phyloP scores from a whole-genome alignment of 129 eudicot genomes.

The Solidago caesia region DNA sequence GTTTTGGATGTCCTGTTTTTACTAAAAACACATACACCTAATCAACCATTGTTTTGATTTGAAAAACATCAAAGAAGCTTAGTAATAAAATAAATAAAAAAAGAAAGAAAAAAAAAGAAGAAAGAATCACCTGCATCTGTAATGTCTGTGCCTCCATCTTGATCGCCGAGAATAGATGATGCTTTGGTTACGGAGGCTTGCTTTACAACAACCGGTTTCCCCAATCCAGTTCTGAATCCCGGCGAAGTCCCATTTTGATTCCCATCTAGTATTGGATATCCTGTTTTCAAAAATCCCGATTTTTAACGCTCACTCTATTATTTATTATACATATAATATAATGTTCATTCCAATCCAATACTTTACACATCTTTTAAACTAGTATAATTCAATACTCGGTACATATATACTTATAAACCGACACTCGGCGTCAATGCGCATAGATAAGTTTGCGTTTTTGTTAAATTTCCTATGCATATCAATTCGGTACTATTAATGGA shows the following conservation, averaged over 20 bases:
- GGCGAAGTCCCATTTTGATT: background rate
- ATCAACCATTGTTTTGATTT: background rate
- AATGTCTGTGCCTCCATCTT: slow-evolving; percentile 27
- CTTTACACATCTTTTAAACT: no score
- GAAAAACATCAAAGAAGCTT: background rate
- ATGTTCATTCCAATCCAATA: no score
- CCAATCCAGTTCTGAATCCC: slow-evolving; percentile 43
- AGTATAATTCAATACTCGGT: no score
- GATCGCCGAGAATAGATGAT: slow-evolving; percentile 53
- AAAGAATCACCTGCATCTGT: slow-evolving; percentile 31
- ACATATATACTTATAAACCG: background rate
- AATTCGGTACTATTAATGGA: no score
- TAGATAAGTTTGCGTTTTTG: no score
- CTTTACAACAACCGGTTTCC: slow-evolving; percentile 47
- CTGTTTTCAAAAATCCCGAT: slow-evolving; percentile 20
- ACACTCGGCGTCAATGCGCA: no score
- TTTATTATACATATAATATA: background rate
- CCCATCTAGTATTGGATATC: slow-evolving; percentile 28
- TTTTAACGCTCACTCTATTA: background rate
- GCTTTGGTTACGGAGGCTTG: slow-evolving; percentile 65
- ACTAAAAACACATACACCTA: background rate
- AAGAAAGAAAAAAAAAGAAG: no score
- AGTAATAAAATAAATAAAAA: background rate
- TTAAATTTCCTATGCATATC: no score
- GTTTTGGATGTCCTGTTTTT: slow-evolving; percentile 47